Base-by-base conservation (phyloP, 805 yeast genomes). In the Kodamaea leandrae region DNA sequence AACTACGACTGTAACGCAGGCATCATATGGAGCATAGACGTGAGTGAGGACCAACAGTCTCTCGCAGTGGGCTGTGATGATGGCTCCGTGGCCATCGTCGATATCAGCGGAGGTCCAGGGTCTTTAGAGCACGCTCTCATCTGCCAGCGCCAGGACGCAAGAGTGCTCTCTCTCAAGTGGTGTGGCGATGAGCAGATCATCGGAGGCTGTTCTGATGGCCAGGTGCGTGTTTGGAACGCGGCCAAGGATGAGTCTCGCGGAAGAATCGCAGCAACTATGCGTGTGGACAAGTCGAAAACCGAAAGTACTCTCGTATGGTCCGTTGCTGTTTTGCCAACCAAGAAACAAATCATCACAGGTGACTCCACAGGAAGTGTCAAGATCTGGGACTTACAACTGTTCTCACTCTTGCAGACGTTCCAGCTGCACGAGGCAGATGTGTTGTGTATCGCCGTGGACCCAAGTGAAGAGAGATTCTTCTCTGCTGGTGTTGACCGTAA, bases 141-240 rank as follows among this genome's bases (percentile, higher is more conserved):
- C 38, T 71, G 93, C 46, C 93, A 86, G 62, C 77, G 96, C 64
- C 95, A 86, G 57, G 88, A 83, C 41, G 76, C 88, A 35, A 74
- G 96, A 58, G 83, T 93, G 1, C 69, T 93, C 54, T 76, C 87
- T 41, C 60, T 93, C 30, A 76, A 85, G 41, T 93, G 96, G 95
- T 75, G 75, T 44, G 76, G 73, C 14, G 73, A 82, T 49, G 76
- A 76, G 6, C 66, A 72, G 46, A 66, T 93, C 25, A 77, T 88
- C 28, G 97, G 96, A 37, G 99, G 99, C 9, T 93, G 98, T 62
- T 86, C 96, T 1, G 98, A 93, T 61, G 99, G 96, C 16, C 77
- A 86, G 55, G 74, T 93, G 26, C 78, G 96, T 57, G 80, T 85
- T 34, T 93, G 98, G 97, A 66, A 76, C 12, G 58, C 61, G 14